A percentile compares a stretch with the other conserved stretches of the same genome.
phyloP scores from a whole-genome alignment of 2,329 filamentous ascomycete genomes.

The Trichoderma polysporum region DNA sequence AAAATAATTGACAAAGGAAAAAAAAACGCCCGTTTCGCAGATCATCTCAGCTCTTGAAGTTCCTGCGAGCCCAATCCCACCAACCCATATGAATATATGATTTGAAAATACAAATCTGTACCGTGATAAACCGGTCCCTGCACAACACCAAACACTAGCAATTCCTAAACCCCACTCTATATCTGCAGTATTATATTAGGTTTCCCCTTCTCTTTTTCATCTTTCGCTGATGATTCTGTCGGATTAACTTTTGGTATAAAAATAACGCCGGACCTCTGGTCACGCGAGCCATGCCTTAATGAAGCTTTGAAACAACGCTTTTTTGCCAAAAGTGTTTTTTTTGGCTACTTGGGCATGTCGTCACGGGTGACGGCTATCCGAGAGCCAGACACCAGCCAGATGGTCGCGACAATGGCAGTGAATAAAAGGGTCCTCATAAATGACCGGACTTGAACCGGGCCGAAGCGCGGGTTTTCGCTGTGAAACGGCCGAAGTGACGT shows the following conservation, averaged over 20 bases:
- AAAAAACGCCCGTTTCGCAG: slow-evolving; percentile 36
- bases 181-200: background rate
- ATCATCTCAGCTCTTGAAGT: slow-evolving; percentile 59
- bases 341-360: slow-evolving; percentile 21
- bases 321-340: background rate
- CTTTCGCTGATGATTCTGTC: background rate
- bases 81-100: slow-evolving; percentile 29
- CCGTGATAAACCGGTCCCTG: background rate
- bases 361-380: slow-evolving; percentile 29
- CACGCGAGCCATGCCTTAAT: background rate
- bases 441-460: slow-evolving; percentile 32
- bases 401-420: slow-evolving; percentile 40
- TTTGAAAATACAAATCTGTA: slow-evolving; percentile 10
- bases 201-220: background rate
- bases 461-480: slow-evolving; percentile 21
- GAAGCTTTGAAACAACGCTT: background rate
- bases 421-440: slow-evolving; percentile 48
- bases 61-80: slow-evolving; percentile 36
- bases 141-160: slow-evolving; percentile 18
- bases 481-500: background rate
- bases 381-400: slow-evolving; percentile 45
- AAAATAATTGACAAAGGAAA: background rate
- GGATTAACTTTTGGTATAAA: background rate
- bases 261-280: background rate
- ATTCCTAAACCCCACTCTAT: background rate